Base-by-base conservation (phyloP, 371 early-diverging fungal species). In the Rhizopus delemar region DNA sequence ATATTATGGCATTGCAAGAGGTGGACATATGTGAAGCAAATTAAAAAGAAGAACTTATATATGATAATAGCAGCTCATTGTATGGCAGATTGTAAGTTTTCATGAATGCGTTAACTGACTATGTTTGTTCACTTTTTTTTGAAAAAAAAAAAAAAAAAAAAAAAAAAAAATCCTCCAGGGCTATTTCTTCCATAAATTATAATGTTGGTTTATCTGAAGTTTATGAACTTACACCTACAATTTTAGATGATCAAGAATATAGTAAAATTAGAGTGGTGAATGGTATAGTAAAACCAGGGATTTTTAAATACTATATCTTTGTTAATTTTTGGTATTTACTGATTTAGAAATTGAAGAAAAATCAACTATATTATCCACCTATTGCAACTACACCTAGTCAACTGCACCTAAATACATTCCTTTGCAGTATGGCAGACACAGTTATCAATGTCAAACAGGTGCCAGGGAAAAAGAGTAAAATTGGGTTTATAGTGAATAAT, bases 61-160 rank as follows among this genome's bases (percentile, higher is more conserved):
- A 53, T 60, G 49, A 53, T 31, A 46, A 48, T 46, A 53, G 38
- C 46, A 60, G 33, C 38, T 53, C 60, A 22, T 52, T 52, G 35
- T 28, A 28, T 53, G 53, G 53, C 8, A 53, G 60, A 60, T 35
- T 60, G 60, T 60, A 60, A 60, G 54, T 52, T 60, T 36, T 53
- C 31, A 16, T 59, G 29, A 46, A 22, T 51, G 45, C 16, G 33
- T 35, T 52, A 41, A 13, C 36, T 59, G 46, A 46, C 34, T 52
- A 52, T 43, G 5, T 45, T 59, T 49, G 36, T 43, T 59, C 15
- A 46, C 43, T 52, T 59, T 59, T 34, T 52, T 59, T 33, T 39
- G 31, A 0, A 0, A 32, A 49, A 22, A 49, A 29, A 49, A 33
- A 51, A 22, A 22, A 22, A 22, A 22, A 22, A 22, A 22, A 22